Evolutionary conservation across 148 eudicot species (phyloP).

Genomic region (Vaccinium myrtillus): DNA sequence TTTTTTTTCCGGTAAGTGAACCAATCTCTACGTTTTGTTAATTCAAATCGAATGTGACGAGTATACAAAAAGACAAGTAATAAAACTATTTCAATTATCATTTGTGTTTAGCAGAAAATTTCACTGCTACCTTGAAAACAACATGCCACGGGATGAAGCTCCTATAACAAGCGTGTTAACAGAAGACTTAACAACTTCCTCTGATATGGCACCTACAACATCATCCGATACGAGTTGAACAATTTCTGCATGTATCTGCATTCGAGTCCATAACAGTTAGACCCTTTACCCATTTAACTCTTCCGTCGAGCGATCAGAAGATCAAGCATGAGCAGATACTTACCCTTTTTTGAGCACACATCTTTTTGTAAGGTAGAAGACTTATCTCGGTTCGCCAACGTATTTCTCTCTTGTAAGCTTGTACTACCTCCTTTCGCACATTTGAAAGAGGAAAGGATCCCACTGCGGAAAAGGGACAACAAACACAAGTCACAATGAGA

Average conservation of each 20-base stretch:
- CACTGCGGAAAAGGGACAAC: conserved; percentile 34
- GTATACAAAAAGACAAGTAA: not conserved
- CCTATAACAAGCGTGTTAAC: conserved; percentile 77
- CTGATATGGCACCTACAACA: conserved; percentile 20
- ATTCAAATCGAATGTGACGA: not conserved
- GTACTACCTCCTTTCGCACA: conserved; percentile 74
- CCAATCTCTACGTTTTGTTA: not conserved
- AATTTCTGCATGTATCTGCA: conserved; percentile 49
- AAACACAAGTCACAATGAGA: not conserved
- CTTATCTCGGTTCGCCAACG: conserved; percentile 68
- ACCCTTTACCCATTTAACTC: not conserved
- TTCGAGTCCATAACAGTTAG: conserved; percentile 13
- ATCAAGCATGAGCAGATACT: not conserved
- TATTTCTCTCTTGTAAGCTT: conserved; percentile 63
- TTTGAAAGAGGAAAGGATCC: conserved; percentile 70
- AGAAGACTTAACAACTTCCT: not conserved
- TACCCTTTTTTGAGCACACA: conserved; percentile 49
- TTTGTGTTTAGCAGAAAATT: not conserved
- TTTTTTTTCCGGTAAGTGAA: not conserved
- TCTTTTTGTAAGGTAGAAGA: conserved; percentile 60
- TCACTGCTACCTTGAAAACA: conserved; percentile 68
- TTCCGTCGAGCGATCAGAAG: not conserved
- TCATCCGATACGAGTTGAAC: conserved; percentile 74
- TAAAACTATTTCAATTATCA: not conserved
- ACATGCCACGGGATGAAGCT: conserved; percentile 69